phyloP scores from a whole-genome alignment of 2,329 filamentous ascomycete genomes.

The Pseudopyricularia cyperi region DNA sequence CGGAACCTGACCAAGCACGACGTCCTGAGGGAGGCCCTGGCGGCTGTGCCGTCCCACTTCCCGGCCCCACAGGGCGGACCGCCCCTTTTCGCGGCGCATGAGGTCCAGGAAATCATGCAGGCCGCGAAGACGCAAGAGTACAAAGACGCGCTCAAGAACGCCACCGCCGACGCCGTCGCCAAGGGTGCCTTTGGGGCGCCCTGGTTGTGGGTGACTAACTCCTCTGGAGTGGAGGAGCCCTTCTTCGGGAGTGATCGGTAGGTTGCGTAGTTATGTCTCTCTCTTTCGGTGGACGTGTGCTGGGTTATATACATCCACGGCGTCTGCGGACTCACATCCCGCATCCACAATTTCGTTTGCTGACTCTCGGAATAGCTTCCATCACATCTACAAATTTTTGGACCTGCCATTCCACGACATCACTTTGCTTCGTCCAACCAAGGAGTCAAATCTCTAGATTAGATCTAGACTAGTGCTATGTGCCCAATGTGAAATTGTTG shows the following conservation, averaged over 20 bases:
- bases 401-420: conserved; percentile 46
- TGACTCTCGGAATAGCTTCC: conserved; percentile 32
- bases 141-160: conserved; percentile 29
- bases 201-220: conserved; percentile 57
- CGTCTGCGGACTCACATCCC: neutral
- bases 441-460: neutral
- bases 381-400: conserved; percentile 55
- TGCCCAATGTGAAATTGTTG: no score
- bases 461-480: neutral
- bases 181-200: conserved; percentile 64
- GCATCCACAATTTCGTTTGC: neutral
- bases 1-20: conserved; percentile 46
- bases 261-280: conserved; percentile 8
- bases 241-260: conserved; percentile 69
- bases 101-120: conserved; percentile 42
- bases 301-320: no score
- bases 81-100: conserved; percentile 31
- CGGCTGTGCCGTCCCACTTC: conserved; percentile 15
- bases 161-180: conserved; percentile 48
- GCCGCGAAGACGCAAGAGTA: conserved; percentile 32
- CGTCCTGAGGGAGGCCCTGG: conserved; percentile 28
- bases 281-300: no score
- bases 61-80: conserved; percentile 5
- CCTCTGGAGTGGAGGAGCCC: conserved; percentile 44
- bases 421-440: conserved; percentile 16